Evolutionary conservation across 352 stramenopile species (phyloP), one percentile per base, ranked within the genome.

Genomic region (Phytophthora ramorum): DNA sequence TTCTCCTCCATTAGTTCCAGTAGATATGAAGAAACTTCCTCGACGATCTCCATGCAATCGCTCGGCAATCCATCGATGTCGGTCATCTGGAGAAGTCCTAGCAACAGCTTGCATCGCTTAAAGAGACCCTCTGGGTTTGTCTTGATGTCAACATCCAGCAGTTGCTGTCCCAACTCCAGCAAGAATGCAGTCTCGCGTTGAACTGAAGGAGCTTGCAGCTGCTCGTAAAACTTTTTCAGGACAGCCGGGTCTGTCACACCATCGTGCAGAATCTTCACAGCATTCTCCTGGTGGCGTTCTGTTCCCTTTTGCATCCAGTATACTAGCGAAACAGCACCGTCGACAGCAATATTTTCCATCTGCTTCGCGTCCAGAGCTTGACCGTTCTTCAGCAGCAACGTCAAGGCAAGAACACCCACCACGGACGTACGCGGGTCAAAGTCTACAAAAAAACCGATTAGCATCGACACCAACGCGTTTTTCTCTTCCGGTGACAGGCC

Each of bases 241-340:
- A 81, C 71, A 6, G 24, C 45, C 3, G 71, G 60, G 37, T 83
- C 75, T 3, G 58, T 81, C 32, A 95, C 72, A 7, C 85, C 85
- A 45, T 93, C 87, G 50, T 89, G 68, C 7, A 95, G 46, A 47
- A 95, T 90, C 46, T 76, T 87, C 26, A 92, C 75, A 0, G 81
- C 87, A 35, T 92, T 92, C 37, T 95, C 83, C 76, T 92, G 87
- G 44, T 93, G 83, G 3, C 87, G 81, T 46, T 92, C 87, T 0
- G 85, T 92, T 13, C 87, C 87, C 57, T 95, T 93, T 55, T 92
- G 83, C 60, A 93, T 89, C 87, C 87, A 95, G 44, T 95, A 93
- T 10, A 93, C 78, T 2, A 95, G 53, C 13, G 83, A 92, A 8
- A 87, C 70, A 0, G 85, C 79, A 8, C 83, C 81, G 26, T 92